These are phyloP conservation scores for Malus sylvestris DNA, from an alignment of 306 rosid genomes.

Conservation along the genomic window DNA sequence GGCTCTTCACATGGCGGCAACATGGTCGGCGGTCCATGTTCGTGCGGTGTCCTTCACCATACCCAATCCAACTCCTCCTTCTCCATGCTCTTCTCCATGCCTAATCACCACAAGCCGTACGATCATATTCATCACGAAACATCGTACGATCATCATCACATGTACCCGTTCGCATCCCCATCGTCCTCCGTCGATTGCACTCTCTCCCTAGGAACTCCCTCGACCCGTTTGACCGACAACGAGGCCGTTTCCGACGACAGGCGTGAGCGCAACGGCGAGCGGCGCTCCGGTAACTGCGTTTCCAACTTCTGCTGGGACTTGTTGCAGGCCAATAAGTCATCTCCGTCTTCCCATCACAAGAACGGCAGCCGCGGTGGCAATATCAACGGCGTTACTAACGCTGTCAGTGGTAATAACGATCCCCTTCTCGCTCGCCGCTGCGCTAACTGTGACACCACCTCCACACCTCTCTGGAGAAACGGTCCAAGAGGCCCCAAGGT, in stretches of 20 bases:
- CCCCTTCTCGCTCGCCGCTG: conserved; percentile 91
- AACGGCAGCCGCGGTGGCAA: conserved; percentile 2
- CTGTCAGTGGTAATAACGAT: conserved; percentile 20
- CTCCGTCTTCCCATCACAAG: conserved; percentile 25
- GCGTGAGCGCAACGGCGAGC: conserved; percentile 1
- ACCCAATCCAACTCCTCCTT: conserved; percentile 52
- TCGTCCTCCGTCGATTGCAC: conserved; percentile 84
- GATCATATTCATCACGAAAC: conserved; percentile 14
- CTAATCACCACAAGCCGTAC: conserved; percentile 33
- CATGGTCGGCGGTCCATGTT: conserved; percentile 62
- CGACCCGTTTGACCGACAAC: conserved; percentile 53
- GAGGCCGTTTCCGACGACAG: conserved; percentile 9
- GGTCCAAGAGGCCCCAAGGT: conserved; percentile 99
- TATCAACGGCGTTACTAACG: background rate
- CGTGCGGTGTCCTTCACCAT: conserved; percentile 43
- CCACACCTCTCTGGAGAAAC: conserved; percentile 97
- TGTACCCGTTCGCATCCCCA: conserved; percentile 34
- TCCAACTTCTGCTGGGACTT: conserved; percentile 78
- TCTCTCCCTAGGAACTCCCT: conserved; percentile 85
- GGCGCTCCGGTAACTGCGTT: conserved; percentile 27
- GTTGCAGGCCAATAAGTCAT: conserved; percentile 45
- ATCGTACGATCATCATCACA: conserved; percentile 3
- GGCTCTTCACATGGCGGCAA: conserved; percentile 43
- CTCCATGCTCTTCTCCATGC: conserved; percentile 59
- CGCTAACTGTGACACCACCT: conserved; percentile 96